Conservation (phyloP, 2,329 filamentous ascomycete species). For the Diaporthe australafricana region DNA sequence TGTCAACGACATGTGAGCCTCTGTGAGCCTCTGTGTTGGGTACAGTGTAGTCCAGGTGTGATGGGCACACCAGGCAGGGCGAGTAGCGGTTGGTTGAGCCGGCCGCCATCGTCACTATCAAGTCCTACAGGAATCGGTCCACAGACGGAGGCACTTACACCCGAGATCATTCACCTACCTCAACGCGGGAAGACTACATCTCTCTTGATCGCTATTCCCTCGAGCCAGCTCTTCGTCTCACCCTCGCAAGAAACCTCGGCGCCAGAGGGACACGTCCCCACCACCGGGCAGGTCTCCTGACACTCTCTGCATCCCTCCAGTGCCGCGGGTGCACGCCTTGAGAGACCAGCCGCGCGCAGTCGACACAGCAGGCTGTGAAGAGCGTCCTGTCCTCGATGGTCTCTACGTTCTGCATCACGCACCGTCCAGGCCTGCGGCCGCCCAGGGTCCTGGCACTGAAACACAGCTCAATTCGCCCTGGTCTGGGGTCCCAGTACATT, state of each 20-base stretch:
- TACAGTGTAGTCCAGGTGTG: not conserved
- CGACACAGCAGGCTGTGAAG: constrained; percentile 27
- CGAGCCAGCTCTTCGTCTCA: not conserved
- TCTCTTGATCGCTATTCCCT: not conserved
- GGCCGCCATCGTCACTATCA: not conserved
- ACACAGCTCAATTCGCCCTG: constrained; percentile 11
- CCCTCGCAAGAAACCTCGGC: not conserved
- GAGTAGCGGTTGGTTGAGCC: not conserved
- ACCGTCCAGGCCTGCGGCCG: not conserved
- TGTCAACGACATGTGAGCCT: not conserved
- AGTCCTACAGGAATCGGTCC: not conserved
- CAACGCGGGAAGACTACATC: not conserved
- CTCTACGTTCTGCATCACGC: constrained; percentile 6
- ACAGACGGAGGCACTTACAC: not conserved
- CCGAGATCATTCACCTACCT: not conserved
- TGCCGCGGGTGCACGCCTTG: not conserved
- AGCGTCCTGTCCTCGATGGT: not conserved
- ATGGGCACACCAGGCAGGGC: not conserved
- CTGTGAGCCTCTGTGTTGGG: not conserved
- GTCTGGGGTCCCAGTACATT: constrained; percentile 7
- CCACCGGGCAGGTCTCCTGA: not conserved
- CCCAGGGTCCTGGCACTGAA: not conserved
- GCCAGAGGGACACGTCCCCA: not conserved
- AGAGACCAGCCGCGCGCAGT: constrained; percentile 4
- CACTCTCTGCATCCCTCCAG: not conserved